phyloP scores from a whole-genome alignment of 2,329 filamentous ascomycete species.

The Cadophora sp. region DNA sequence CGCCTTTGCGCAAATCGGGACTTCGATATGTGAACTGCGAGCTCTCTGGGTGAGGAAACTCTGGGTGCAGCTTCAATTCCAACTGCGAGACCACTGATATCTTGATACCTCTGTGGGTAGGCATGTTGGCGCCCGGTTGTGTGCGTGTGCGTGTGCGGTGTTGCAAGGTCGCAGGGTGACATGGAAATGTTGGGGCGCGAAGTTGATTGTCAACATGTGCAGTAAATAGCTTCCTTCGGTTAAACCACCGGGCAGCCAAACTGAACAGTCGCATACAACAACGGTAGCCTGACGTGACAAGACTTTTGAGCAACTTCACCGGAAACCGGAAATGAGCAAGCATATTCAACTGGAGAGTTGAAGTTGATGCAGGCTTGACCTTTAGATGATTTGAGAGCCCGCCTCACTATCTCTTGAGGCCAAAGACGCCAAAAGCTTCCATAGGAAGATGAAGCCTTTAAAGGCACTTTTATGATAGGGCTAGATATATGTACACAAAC shows the following conservation, averaged over 20 bases:
- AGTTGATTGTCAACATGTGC: not conserved
- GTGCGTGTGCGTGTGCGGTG: not conserved
- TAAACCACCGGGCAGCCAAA: not conserved
- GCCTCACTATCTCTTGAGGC: too few species aligned
- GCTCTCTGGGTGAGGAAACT: slow-evolving; percentile 62
- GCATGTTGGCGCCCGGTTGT: slow-evolving; percentile 36
- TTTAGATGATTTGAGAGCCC: too few species aligned
- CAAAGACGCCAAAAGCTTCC: too few species aligned
- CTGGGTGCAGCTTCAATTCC: slow-evolving; percentile 51
- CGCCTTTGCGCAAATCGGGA: slow-evolving; percentile 19
- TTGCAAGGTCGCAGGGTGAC: not conserved
- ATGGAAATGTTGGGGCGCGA: not conserved
- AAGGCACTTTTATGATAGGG: too few species aligned
- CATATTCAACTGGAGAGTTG: too few species aligned
- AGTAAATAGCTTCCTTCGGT: slow-evolving; percentile 10
- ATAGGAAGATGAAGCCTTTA: too few species aligned
- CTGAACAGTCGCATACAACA: not conserved
- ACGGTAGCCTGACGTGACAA: not conserved
- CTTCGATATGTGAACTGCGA: slow-evolving; percentile 50
- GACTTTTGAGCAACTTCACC: not conserved
- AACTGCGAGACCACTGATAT: slow-evolving; percentile 40
- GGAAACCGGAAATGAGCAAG: too few species aligned
- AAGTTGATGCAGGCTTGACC: too few species aligned
- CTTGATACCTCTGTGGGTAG: slow-evolving; percentile 39
- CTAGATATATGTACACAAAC: too few species aligned